Conservation (phyloP, 1,284 basidiomycete species). For the Moesziomyces antarcticus region DNA sequence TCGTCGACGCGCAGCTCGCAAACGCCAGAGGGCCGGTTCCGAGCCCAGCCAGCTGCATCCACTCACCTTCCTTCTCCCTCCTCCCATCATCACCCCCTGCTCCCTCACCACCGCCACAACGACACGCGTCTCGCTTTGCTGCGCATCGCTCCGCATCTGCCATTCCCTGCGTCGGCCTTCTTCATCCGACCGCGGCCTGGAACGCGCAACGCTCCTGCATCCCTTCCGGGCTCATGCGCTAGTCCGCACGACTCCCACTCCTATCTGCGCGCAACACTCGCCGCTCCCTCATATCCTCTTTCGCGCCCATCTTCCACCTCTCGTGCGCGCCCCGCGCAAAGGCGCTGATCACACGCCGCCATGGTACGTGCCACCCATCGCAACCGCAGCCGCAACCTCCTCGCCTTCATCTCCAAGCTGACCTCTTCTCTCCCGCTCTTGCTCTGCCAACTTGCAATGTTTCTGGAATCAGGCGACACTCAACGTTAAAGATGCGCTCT, state of each 20-base stretch:
- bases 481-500: constrained; percentile 85
- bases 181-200: neutral
- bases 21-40: neutral
- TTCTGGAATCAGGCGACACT: constrained; percentile 57
- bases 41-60: neutral
- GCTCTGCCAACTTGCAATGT: neutral
- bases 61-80: neutral
- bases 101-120: neutral
- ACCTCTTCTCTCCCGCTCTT: neutral
- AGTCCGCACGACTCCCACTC: neutral
- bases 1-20: neutral
- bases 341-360: neutral
- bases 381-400: neutral
- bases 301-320: neutral
- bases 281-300: neutral
- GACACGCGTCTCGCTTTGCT: neutral
- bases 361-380: neutral
- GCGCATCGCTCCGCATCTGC: neutral
- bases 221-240: neutral
- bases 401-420: neutral
- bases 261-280: neutral
- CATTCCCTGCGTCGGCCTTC: neutral
- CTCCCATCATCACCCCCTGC: neutral
- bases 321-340: neutral
- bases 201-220: neutral